These are phyloP conservation scores for Spergularia bocconei DNA, from an alignment of 148 eudicot genomes.

Conservation along the genomic window DNA sequence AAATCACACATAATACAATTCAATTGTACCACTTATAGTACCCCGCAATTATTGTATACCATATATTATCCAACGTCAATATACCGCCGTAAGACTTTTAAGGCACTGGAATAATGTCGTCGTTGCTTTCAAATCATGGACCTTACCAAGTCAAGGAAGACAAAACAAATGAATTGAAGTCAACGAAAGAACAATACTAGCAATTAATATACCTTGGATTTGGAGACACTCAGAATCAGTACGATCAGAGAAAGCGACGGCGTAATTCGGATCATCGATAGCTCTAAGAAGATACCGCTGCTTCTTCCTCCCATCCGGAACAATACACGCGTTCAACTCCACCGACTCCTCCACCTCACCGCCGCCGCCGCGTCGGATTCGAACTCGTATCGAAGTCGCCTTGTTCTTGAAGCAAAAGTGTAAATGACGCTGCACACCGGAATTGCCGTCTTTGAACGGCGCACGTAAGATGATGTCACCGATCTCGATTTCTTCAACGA, in stretches of 20 bases:
- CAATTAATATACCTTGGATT: constrained; percentile 52
- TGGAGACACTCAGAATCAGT: constrained; percentile 62
- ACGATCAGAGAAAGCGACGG: constrained; percentile 71
- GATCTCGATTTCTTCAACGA: constrained; percentile 59
- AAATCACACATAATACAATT: too few species aligned
- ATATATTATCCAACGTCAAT: too few species aligned
- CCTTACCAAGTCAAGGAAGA: background rate
- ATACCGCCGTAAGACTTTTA: too few species aligned
- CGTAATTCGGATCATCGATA: constrained; percentile 77
- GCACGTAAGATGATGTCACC: constrained; percentile 35
- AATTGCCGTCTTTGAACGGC: constrained; percentile 66
- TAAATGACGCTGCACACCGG: constrained; percentile 63
- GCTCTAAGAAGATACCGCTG: constrained; percentile 62
- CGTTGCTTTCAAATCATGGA: too few species aligned
- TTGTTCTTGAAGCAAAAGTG: constrained; percentile 56
- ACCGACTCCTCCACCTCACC: constrained; percentile 26
- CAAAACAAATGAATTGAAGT: background rate
- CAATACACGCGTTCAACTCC: constrained; percentile 76
- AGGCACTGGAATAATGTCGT: too few species aligned
- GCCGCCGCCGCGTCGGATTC: constrained; percentile 51
- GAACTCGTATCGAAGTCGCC: constrained; percentile 47
- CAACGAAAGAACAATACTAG: too few species aligned
- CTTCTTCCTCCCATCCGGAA: constrained; percentile 59
- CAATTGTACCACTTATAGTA: too few species aligned
- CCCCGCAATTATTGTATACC: too few species aligned